Conservation (phyloP, 371 early-diverging fungal genomes). For the Mortierella sp. region DNA sequence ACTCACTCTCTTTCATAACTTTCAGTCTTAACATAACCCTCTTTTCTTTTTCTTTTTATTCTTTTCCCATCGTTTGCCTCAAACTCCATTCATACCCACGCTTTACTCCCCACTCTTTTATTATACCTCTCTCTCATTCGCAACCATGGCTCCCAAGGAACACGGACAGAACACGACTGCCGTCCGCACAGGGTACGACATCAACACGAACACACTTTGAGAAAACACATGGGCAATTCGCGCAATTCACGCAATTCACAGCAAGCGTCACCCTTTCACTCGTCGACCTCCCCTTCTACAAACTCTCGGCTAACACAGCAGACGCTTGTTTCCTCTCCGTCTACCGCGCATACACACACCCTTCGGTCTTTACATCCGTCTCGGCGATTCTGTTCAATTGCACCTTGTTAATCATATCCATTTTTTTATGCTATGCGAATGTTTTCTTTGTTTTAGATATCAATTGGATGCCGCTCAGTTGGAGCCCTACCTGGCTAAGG, state of each 20-base stretch:
- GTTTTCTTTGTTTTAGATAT: conserved; percentile 60
- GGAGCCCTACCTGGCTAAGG: conserved; percentile 66
- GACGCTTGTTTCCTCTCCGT: not conserved
- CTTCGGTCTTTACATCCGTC: not conserved
- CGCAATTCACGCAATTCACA: not conserved
- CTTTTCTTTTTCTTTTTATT: not conserved
- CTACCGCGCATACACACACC: not conserved
- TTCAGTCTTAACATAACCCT: not conserved
- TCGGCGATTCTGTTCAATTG: not conserved
- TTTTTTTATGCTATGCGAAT: not conserved
- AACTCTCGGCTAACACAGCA: not conserved
- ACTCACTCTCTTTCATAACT: not conserved
- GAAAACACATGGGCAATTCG: too few relatives aligned
- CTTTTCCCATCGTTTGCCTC: not conserved
- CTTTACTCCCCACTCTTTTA: not conserved
- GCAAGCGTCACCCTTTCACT: not conserved
- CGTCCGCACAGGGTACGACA: conserved; percentile 49
- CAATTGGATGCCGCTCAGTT: conserved; percentile 73
- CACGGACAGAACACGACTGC: conserved; percentile 56
- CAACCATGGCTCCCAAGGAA: conserved; percentile 47
- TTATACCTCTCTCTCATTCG: not conserved
- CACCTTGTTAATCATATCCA: not conserved
- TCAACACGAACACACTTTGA: too few relatives aligned
- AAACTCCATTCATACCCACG: not conserved
- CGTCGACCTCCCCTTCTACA: not conserved